Evolutionary conservation across 2,329 filamentous ascomycete species (phyloP), one percentile per base, ranked within the genome.

Genomic region (Metarhizium robertsii): DNA sequence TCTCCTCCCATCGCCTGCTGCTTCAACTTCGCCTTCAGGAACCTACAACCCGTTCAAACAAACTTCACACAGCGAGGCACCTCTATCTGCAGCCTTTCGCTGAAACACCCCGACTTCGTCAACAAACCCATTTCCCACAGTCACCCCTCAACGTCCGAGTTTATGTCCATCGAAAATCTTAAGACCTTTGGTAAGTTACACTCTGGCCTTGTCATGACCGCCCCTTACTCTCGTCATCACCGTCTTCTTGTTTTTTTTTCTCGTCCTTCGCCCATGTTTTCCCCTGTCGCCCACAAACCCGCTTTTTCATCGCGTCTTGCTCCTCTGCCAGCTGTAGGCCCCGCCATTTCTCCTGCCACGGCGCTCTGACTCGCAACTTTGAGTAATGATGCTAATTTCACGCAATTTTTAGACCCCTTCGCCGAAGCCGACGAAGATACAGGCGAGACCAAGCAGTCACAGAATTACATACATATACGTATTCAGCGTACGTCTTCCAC

Each of bases 371-470:
- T 48, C 13, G 8, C 45, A 20, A 16, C 20, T 14, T 48, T 16
- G 42, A 45, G 25, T 25, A 48, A 48, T 29, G 10, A 20, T 25
- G 25, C 45, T 48, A 16, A 48, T 13, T 29, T 48, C 20, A 48
- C 25, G 3, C 45, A 30, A 48, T 10, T 20, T 51, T 20, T 71
- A 96, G 94, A 99, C 87, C 94, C 94, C 88, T 99, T 99, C 90
- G 94, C 94, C 87, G 94, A 97, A 90, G 94, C 92, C 85, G 94
- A 96, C 90, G 92, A 96, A 87, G 92, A 95, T 77, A 91, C 88
- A 76, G 92, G 91, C 82, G 89, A 95, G 79, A 87, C 85, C 74
- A 94, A 94, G 79, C 88, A 94, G 82, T 86, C 88, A 74, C 90
- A 95, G 79, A 95, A 95, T 78, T 96, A 96, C 76, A 96, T 97